Evolutionary conservation across 2,329 filamentous ascomycete species (phyloP), one percentile per base, ranked within the genome.

Genomic region (Xylaria sp.): DNA sequence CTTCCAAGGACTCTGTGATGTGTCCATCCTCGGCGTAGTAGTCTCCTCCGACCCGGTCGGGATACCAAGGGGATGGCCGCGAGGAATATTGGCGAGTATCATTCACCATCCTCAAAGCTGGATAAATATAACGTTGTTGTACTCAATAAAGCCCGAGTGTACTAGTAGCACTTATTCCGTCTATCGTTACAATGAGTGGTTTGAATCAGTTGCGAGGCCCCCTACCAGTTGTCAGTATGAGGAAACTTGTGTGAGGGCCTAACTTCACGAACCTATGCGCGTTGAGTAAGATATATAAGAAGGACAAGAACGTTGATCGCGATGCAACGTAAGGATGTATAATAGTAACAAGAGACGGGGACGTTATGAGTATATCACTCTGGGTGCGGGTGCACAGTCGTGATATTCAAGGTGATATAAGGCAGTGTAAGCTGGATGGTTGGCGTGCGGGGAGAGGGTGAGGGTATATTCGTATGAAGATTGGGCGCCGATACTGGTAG

Each of bases 1-100:
- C 62, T 54, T 74, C 75, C 61, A 72, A 70, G 1, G 69, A 61
- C 23, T 77, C 75, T 16, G 69, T 55, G 47, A 74, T 74, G 16
- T 76, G 74, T 50, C 64, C 63, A 47, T 74, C 71, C n/a, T 76
- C 73, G 9, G 62, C 49, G 18, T 61, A 54, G 35, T 61, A 54
- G 8, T 71, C 68, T 39, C 61, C 58, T 19, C 64, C 60, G 57
- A 67, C 65, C 44, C 70, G 66, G 11, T 68, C 68, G 51, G 65
- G 62, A 37, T 64, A 57, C 75, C 74, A 69, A 61, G 70, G 69
- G 34, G 59, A 10, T 11, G 62, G 39, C 35, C 73, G 73, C 53
- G 71, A 70, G 53, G 77, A 70, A 66, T 74, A 75, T 19, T 71
- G 63, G 35, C 76, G 59, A 68, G 70, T 75, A 59, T 76, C 71